Percentiles rank a stretch among this genome's conserved stretches.
These are phyloP conservation scores for Rhipidocladum racemiflorum DNA, from an alignment of 176 grass and related monocot genomes.

Conservation along the genomic window DNA sequence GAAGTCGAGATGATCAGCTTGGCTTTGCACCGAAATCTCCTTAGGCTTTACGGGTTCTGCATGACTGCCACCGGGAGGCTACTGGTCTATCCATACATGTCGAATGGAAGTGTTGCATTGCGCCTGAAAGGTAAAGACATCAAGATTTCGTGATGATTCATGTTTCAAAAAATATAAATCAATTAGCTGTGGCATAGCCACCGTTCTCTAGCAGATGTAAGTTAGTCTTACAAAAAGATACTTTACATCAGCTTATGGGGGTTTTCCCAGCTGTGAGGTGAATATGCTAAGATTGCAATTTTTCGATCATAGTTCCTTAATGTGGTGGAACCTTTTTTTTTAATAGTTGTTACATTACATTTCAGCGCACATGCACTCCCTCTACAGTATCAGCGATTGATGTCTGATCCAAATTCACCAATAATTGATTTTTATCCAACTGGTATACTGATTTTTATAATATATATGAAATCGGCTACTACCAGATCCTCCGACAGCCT, in stretches of 20 bases:
- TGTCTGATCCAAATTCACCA: constrained; percentile 73
- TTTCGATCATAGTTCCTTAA: constrained; percentile 13
- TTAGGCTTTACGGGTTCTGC: constrained; percentile 73
- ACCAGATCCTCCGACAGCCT: constrained; percentile 5
- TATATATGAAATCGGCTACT: constrained; percentile 3
- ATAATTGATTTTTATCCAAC: constrained; percentile 97
- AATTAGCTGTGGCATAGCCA: background rate
- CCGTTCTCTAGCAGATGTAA: background rate
- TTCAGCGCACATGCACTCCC: constrained; percentile 91
- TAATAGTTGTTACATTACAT: constrained; percentile 28
- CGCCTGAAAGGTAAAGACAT: constrained; percentile 83
- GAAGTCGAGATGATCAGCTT: constrained; percentile 90
- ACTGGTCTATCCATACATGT: constrained; percentile 87
- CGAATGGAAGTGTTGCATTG: constrained; percentile 75
- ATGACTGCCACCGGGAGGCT: constrained; percentile 71
- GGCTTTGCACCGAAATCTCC: constrained; percentile 75
- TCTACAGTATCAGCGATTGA: constrained; percentile 67
- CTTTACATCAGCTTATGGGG: constrained; percentile 99
- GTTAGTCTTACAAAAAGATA: background rate
- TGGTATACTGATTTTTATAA: constrained; percentile 51
- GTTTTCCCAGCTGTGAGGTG: constrained; percentile 99
- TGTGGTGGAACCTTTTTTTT: constrained; percentile 1
- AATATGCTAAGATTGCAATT: background rate
- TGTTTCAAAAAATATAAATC: background rate
- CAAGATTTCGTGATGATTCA: background rate